Base-by-base conservation (phyloP, 73 alveolate genomes). In the Uronychia setigera region DNA sequence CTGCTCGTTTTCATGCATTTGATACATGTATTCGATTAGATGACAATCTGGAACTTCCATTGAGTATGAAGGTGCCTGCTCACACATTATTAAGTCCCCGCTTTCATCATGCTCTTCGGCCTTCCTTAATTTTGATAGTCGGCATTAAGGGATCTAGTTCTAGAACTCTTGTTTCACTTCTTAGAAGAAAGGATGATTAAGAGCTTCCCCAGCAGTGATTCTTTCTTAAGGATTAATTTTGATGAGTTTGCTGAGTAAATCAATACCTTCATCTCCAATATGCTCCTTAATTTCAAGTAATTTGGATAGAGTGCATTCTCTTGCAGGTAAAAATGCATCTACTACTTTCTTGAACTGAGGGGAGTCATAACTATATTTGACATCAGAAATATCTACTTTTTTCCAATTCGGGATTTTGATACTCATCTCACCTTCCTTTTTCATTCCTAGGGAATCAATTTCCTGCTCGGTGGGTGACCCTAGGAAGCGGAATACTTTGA, bases 331-430 rank as follows among this genome's bases (percentile, higher is more conserved):
- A 76, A 60, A 86, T 0, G 93, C 78, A n/a, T 79, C 76, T 30
- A 87, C 83, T 27, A 94, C 35, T 26, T 86, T 78, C 35, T 83
- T 67, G 84, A 93, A 79, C 19, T 88, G 93, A 13, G 35, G 81
- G 32, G 94, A 83, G 67, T 80, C 81, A n/a, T 86, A 81, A 0
- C 30, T 31, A 46, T 33, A 46, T 58, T 84, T 77, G 31, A 84
- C 90, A 29, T 86, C 59, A 0, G 85, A 78, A 34, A 95, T 76
- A 82, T 93, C 77, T 30, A 88, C 84, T 79, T 86, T 75, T 32
- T 83, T 85, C 98, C 99, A 95, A 33, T 84, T 75, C 34, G 99
- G 99, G 33, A 95, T 60, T 27, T 91, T 85, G 0, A 85, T 87
- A 25, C 74, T 59, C 78, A 75, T 34, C 30, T 82, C 91, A 19